phyloP scores from a whole-genome alignment of 768 basidiomycete species.

The Rhizopogon vulgaris region DNA sequence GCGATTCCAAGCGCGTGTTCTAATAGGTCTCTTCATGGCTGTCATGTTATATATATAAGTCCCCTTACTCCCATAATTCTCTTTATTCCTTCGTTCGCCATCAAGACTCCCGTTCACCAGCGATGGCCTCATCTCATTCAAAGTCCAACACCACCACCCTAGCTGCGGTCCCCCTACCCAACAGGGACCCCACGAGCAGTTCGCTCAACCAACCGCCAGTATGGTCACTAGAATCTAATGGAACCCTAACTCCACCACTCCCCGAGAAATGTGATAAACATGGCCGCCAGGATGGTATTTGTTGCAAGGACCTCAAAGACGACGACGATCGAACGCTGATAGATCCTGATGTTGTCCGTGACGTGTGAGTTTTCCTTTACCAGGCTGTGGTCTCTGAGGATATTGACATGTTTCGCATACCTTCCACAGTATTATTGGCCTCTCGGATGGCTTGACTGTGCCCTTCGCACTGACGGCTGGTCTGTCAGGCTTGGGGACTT shows the following conservation, averaged over 20 bases:
- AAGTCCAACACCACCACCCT: background rate
- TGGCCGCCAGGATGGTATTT: slow-evolving; percentile 55
- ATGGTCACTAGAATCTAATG: slow-evolving; percentile 53
- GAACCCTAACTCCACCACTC: slow-evolving; percentile 37
- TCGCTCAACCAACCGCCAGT: slow-evolving; percentile 38
- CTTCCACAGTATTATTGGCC: slow-evolving; percentile 68
- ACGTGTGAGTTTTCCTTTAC: slow-evolving; percentile 51
- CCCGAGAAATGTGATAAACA: slow-evolving; percentile 54
- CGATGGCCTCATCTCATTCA: background rate
- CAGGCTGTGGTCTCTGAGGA: background rate
- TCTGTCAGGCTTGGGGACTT: slow-evolving; percentile 82
- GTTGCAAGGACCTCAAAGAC: slow-evolving; percentile 83
- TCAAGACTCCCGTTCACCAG: too few relatives aligned
- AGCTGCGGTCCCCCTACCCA: slow-evolving; percentile 16
- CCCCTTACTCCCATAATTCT: background rate
- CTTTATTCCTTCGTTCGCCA: background rate
- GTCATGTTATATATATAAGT: background rate
- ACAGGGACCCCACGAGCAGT: slow-evolving; percentile 5
- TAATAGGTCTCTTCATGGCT: background rate
- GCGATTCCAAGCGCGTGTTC: background rate
- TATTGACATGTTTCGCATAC: background rate
- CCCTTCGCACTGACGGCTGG: slow-evolving; percentile 91
- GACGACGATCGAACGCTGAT: slow-evolving; percentile 77
- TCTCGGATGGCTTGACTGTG: slow-evolving; percentile 85
- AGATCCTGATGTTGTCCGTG: slow-evolving; percentile 82